Evolutionary conservation across 1,284 basidiomycete species (phyloP), one percentile per base, ranked within the genome.

Genomic region (Termitomyces sp.): DNA sequence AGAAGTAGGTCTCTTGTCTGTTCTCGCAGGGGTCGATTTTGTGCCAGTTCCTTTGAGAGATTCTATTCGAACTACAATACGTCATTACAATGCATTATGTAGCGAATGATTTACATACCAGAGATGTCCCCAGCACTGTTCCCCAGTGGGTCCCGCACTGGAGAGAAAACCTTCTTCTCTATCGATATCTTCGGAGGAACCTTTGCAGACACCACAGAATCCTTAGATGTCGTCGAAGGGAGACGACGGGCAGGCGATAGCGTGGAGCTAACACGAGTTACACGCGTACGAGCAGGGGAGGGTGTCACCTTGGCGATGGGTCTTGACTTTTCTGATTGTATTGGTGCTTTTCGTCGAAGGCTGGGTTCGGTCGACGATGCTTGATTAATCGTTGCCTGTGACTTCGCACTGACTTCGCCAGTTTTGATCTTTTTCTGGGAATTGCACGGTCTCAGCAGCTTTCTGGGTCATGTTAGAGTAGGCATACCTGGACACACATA

Each of bases 401-500:
- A 65, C 21, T 54, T 56, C 5, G 56, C 10, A 33, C 48, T 62
- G 28, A 67, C 61, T 19, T 66, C 53, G 3, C 57, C 56, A 42
- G 55, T 52, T 58, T 73, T 78, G 15, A 57, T 7, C 53, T 73
- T 78, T 58, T 67, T 70, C 75, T 78, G 49, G 7, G 19, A 40
- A 5, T 50, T 50, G 21, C 30, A 6, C 40, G 53, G 17, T 41
- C 15, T 57, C n/a, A 53, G 21, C 36, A 17, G 1, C 19, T 46
- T 19, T 21, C 5, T 17, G 17, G 9, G 12, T 13, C 9, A 26
- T 26, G 34, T 8, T 2, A 17, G n/a, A 21, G 38, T 9, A 40
- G 8, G 46, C 73, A 43, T 58, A 85, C 86, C 73, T 84, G 83
- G 17, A 85, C 73, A 47, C 73, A 70, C 21, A 89, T 73, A 17